Conservation (phyloP, 371 early-diverging fungal genomes). For the Gilbertella persicaria region DNA sequence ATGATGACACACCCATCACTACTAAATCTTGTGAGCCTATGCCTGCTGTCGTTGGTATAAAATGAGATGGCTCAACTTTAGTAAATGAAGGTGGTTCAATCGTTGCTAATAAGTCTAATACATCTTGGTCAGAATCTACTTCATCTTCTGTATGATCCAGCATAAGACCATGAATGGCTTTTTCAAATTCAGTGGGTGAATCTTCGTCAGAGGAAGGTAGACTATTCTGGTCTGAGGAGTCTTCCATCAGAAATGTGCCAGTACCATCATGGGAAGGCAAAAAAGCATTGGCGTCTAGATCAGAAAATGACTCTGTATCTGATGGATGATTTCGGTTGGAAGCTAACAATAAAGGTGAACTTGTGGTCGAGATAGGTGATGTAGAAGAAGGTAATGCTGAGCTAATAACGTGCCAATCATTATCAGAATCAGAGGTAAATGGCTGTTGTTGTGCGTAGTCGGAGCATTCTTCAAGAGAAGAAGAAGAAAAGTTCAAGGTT, state of each 20-base stretch:
- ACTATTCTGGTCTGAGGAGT: conserved; percentile 24
- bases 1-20: neutral
- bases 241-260: conserved; percentile 38
- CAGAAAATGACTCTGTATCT: conserved; percentile 34
- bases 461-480: conserved; percentile 21
- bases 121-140: neutral
- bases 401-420: conserved; percentile 52
- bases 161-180: neutral
- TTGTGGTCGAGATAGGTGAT: conserved; percentile 3
- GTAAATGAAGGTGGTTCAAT: conserved; percentile 38
- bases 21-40: conserved; percentile 18
- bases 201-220: too few relatives aligned
- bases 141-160: neutral
- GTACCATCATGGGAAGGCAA: conserved; percentile 54
- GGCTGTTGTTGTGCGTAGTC: conserved; percentile 5
- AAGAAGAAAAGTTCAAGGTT: conserved; percentile 8
- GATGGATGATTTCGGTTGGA: conserved; percentile 39
- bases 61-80: conserved; percentile 13
- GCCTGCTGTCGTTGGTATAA: conserved; percentile 27
- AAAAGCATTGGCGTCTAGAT: conserved; percentile 8
- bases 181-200: neutral
- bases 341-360: conserved; percentile 23
- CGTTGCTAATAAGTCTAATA: conserved; percentile 31
- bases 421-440: conserved; percentile 41
- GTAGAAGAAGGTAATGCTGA: conserved; percentile 21